Evolutionary conservation across 2,329 filamentous ascomycete species (phyloP), one percentile per base, ranked within the genome.

Genomic region (Colletotrichum gloeosporioides): DNA sequence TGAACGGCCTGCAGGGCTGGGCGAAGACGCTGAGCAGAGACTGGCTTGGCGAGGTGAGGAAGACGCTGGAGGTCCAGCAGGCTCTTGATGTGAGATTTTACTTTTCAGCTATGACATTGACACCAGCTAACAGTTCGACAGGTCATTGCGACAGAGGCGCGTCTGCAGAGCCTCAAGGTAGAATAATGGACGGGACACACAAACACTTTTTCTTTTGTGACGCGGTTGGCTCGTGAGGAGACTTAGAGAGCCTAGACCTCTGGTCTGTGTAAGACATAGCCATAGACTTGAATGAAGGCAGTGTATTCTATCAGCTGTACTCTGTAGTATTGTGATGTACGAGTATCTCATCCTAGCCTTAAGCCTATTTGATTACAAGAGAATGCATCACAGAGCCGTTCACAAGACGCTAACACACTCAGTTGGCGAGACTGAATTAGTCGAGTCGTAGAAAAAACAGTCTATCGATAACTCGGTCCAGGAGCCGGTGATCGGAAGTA

Each of bases 1-100:
- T 99, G 94, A 99, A 99, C 83, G 92, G 93, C 3, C 89, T 99
- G 63, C 91, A 94, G 77, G 97, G 97, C 31, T 99, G 97, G 97
- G 96, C 96, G 64, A 98, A 97, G 90, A 96, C 96, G 55, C 87
- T 99, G 83, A 98, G 95, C 86, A 93, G 94, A 82, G 97, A 99
- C 85, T 99, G 97, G 97, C 87, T 99, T 80, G 91, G 90, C 69
- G 97, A 99, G 89, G 95, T 96, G 78, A 92, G 97, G 84, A 94
- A 96, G 87, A 95, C 98, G 79, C 89, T 99, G 82, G 97, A 99
- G 88, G 97, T 99, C 79, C 93, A 95, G 87, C 97, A 99, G 88
- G 97, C 97, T 82, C 90, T 99, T 81, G 97, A 99, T 86, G 97
- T 98, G 86, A 92, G 93, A 91, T 68, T 69, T 27, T n/a, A 69